Percentiles rank a stretch among this genome's conserved stretches.
Conservation (phyloP, 257 asterid species). For the Jasminum sambac region DNA sequence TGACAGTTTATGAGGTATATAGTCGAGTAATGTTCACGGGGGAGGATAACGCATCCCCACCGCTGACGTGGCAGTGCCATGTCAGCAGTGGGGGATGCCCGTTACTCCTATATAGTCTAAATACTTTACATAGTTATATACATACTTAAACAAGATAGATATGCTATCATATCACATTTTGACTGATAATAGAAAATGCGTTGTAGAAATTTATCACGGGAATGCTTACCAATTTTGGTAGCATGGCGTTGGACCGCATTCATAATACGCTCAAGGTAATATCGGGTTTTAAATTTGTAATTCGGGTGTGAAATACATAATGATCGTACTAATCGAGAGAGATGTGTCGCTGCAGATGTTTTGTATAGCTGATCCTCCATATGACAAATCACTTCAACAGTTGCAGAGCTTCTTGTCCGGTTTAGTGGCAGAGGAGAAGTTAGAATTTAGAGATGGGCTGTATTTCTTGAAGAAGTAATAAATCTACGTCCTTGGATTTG, state of each 20-base stretch:
- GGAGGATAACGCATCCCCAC: too few species aligned
- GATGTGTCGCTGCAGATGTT: conserved; percentile 64
- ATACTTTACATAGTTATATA: too few species aligned
- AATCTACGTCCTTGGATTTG: not conserved
- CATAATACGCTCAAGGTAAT: conserved; percentile 95
- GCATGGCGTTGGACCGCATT: conserved; percentile 95
- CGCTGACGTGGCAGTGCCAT: too few species aligned
- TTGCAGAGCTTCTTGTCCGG: conserved; percentile 86
- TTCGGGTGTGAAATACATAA: not conserved
- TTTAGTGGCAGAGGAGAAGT: conserved; percentile 90
- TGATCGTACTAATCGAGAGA: conserved; percentile 7
- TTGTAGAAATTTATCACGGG: conserved; percentile 88
- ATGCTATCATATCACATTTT: too few species aligned
- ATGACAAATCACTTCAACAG: conserved; percentile 95
- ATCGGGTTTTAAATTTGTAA: not conserved
- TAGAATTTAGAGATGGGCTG: conserved; percentile 73
- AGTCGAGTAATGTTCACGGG: too few species aligned
- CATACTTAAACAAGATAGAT: too few species aligned
- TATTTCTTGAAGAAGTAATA: conserved; percentile 66
- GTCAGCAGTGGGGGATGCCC: too few species aligned
- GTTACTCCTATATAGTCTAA: conserved; percentile 24
- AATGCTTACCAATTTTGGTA: conserved; percentile 96
- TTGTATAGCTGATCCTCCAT: conserved; percentile 84
- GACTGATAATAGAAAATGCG: not conserved
- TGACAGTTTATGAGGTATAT: conserved; percentile 89